phyloP scores from a whole-genome alignment of 1,139 yeast genomes.

The Suhomyces yuchorum region DNA sequence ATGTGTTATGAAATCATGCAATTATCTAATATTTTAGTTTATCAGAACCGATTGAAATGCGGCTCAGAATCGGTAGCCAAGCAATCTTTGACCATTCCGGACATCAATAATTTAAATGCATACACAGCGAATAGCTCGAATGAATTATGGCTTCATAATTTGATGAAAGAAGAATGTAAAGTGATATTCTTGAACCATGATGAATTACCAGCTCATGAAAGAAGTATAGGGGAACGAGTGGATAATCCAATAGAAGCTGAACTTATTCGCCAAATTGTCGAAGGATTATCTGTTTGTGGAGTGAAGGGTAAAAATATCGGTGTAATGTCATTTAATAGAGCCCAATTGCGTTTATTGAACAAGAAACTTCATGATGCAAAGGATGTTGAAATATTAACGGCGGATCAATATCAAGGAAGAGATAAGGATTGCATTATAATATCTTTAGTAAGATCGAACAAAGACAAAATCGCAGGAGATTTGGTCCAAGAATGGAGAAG shows the following conservation, averaged over 20 bases:
- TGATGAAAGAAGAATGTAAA: slow-evolving; percentile 40
- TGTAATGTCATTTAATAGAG: slow-evolving; percentile 84
- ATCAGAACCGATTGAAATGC: slow-evolving; percentile 73
- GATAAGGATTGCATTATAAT: slow-evolving; percentile 90
- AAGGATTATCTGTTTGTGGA: slow-evolving; percentile 61
- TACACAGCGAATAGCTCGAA: slow-evolving; percentile 15
- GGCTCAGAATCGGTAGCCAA: slow-evolving; percentile 67
- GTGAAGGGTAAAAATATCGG: slow-evolving; percentile 66
- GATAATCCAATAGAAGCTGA: slow-evolving; percentile 74
- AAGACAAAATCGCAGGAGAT: slow-evolving; percentile 69
- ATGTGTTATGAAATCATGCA: slow-evolving; percentile 91
- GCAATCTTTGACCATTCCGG: slow-evolving; percentile 53
- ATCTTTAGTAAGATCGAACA: slow-evolving; percentile 83
- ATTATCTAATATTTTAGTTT: slow-evolving; percentile 76
- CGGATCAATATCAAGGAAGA: slow-evolving; percentile 95
- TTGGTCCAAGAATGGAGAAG: slow-evolving; percentile 87
- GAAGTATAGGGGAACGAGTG: slow-evolving; percentile 60
- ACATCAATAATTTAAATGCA: slow-evolving; percentile 21
- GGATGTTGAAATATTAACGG: slow-evolving; percentile 79
- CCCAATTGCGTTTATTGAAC: slow-evolving; percentile 66
- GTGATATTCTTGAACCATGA: slow-evolving; percentile 86
- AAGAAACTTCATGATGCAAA: slow-evolving; percentile 41
- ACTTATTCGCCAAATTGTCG: slow-evolving; percentile 63
- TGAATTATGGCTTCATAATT: slow-evolving; percentile 34
- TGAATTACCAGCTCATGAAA: slow-evolving; percentile 59